These are phyloP conservation scores for Farysia itapuensis DNA, from an alignment of 1,284 basidiomycete genomes.

Conservation along the genomic window DNA sequence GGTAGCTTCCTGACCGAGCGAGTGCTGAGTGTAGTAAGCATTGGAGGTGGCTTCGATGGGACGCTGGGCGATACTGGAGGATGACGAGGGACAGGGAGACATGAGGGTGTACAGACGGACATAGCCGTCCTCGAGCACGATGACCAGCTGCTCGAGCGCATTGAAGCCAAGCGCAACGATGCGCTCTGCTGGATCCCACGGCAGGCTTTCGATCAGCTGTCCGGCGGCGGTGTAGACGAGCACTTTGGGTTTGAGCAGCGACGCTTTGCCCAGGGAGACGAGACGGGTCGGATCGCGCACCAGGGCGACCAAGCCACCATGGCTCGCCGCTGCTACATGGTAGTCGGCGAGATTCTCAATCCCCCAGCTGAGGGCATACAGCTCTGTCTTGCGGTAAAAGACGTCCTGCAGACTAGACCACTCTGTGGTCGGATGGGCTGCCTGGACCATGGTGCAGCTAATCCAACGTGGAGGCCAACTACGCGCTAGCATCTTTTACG, in stretches of 20 bases:
- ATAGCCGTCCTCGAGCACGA: conserved; percentile 86
- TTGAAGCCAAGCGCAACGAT: conserved; percentile 84
- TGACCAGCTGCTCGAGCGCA: conserved; percentile 73
- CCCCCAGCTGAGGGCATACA: conserved; percentile 81
- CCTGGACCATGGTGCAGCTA: conserved; percentile 17
- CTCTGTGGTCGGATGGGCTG: conserved; percentile 42
- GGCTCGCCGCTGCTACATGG: conserved; percentile 75
- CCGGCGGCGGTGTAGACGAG: conserved; percentile 64
- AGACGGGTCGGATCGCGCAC: conserved; percentile 83
- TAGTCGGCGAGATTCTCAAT: conserved; percentile 79
- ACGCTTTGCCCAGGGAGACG: conserved; percentile 71
- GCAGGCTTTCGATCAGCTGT: conserved; percentile 60
- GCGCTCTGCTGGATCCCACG: conserved; percentile 74
- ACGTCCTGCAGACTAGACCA: conserved; percentile 54
- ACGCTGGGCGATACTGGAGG: conserved; percentile 12
- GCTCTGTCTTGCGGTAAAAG: conserved; percentile 69
- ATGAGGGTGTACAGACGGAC: conserved; percentile 84
- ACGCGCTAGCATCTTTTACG: no score
- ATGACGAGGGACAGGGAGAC: conserved; percentile 30
- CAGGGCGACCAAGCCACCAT: conserved; percentile 84
- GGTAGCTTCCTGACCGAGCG: conserved; percentile 78
- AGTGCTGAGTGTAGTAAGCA: conserved; percentile 82
- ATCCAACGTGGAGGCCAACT: no score
- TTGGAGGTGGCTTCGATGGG: conserved; percentile 47
- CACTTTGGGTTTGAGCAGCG: conserved; percentile 70